phyloP scores from a whole-genome alignment of 176 grass and related monocot genomes.

The Elaeis guineensis region DNA sequence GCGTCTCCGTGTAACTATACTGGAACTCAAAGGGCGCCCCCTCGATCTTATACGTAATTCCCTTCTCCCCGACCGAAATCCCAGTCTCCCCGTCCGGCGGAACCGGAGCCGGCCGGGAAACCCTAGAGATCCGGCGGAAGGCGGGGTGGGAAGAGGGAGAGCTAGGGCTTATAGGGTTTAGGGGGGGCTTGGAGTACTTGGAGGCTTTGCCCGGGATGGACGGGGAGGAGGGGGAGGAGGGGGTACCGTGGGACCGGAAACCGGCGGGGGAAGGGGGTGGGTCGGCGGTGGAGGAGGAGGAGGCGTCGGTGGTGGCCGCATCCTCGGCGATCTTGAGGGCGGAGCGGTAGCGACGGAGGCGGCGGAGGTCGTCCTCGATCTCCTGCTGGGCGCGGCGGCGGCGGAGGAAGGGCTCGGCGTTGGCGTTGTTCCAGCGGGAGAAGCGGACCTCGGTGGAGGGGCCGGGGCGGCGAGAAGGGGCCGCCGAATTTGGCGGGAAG shows the following conservation, averaged over 20 bases:
- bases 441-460: constrained; percentile 10
- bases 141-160: constrained; percentile 25
- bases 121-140: constrained; percentile 18
- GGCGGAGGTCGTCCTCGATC: constrained; percentile 30
- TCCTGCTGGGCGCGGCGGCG: constrained; percentile 18
- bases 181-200: constrained; percentile 26
- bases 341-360: constrained; percentile 34
- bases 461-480: background rate
- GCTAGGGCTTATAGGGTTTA: background rate
- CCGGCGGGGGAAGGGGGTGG: background rate
- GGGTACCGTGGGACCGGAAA: constrained; percentile 24
- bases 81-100: constrained; percentile 33
- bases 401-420: constrained; percentile 19
- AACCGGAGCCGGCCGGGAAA: background rate
- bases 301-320: constrained; percentile 2
- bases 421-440: constrained; percentile 26
- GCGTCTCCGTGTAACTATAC: constrained; percentile 92
- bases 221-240: constrained; percentile 14
- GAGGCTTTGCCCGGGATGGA: constrained; percentile 21
- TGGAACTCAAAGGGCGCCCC: constrained; percentile 90
- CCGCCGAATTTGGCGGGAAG: background rate
- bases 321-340: constrained; percentile 4
- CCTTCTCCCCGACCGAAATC: constrained; percentile 51
- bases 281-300: background rate
- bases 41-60: constrained; percentile 53